Conservation (phyloP, 768 basidiomycete genomes). For the Pisolithus albus region DNA sequence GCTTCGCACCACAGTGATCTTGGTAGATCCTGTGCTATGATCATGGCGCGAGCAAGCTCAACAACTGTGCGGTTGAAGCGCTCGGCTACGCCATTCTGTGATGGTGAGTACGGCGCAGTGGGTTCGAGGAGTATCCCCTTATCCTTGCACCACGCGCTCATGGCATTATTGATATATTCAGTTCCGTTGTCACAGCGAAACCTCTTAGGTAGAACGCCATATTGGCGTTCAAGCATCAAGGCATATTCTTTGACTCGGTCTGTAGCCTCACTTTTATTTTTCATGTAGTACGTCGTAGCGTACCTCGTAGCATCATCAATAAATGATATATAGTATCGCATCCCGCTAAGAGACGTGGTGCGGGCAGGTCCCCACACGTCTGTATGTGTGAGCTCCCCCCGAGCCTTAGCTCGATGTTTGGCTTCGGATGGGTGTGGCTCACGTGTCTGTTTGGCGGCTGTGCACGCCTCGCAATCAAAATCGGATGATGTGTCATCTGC, state of each 20-base stretch:
- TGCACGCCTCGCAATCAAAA: too few relatives aligned
- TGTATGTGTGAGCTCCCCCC: conserved; percentile 1
- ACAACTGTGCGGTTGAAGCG: neutral
- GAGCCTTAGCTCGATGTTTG: rapidly evolving
- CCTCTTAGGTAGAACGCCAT: neutral
- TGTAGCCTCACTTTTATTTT: neutral
- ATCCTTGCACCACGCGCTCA: neutral
- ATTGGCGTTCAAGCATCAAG: neutral
- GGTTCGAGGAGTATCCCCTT: neutral
- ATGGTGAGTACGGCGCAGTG: neutral
- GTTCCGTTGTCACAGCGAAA: neutral
- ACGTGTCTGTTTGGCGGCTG: too few relatives aligned
- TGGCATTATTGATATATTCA: neutral
- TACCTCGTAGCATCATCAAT: neutral
- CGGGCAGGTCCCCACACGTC: conserved; percentile 3
- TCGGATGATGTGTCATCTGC: too few relatives aligned
- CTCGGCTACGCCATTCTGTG: neutral
- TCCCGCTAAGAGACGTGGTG: rapidly evolving
- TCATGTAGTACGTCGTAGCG: neutral
- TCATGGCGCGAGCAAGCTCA: neutral
- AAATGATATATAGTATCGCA: neutral
- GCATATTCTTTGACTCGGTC: neutral
- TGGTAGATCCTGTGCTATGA: neutral
- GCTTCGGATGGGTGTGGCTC: neutral
- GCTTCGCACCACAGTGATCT: neutral